Evolutionary conservation across 2,329 filamentous ascomycete genomes (phyloP).

Genomic region (Chrysoporthe austroafricana): DNA sequence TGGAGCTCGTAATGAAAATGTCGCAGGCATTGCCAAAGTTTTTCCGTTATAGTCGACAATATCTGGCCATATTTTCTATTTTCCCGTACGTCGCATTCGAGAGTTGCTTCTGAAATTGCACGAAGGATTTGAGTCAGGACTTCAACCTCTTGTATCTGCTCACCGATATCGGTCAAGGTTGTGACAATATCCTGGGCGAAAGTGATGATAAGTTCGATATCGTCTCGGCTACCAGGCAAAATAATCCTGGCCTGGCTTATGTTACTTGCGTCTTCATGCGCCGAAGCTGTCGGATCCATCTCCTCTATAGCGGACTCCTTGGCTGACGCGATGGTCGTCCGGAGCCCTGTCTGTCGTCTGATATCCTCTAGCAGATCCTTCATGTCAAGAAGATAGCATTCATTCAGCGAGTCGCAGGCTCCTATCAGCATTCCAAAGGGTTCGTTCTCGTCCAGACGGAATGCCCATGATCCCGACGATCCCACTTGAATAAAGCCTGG

Average conservation of each 20-base stretch:
- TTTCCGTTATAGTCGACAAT: background rate
- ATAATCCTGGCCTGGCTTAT: background rate
- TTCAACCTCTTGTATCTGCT: background rate
- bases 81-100: no score
- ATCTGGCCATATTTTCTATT: no score
- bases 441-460: background rate
- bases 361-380: background rate
- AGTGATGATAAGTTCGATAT: background rate
- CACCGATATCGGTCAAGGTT: background rate
- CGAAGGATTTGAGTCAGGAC: background rate
- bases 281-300: no score
- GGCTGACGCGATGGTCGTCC: background rate
- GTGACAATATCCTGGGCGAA: background rate
- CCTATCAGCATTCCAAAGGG: conserved; percentile 2
- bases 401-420: background rate
- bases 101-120: background rate
- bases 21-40: background rate
- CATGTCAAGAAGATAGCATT: background rate
- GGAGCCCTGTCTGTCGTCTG: background rate
- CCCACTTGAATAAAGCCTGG: background rate
- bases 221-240: background rate
- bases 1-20: no score
- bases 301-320: background rate
- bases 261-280: background rate
- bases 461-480: background rate